phyloP scores from a whole-genome alignment of 169 alveolate genomes.

The Plasmodium falciparum region DNA sequence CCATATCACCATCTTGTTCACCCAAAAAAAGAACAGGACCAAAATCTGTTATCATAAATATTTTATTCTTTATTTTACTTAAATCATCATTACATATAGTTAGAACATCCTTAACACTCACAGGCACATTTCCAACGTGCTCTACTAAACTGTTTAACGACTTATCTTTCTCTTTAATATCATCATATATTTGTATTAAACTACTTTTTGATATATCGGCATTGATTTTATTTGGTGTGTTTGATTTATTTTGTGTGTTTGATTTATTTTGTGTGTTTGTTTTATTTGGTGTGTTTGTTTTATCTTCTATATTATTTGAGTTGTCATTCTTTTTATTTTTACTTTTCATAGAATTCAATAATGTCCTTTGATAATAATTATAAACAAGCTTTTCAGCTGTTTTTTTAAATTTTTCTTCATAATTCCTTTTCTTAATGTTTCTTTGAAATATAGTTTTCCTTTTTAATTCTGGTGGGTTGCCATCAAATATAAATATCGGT shows the following conservation, averaged over 20 bases:
- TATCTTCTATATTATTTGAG: not conserved
- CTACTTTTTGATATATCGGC: too few species aligned
- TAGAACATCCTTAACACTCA: conserved; percentile 44
- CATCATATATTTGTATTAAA: conserved; percentile 20
- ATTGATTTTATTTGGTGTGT: too few species aligned
- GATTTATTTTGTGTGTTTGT: not conserved
- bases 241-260: not conserved
- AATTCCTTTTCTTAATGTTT: conserved; percentile 72
- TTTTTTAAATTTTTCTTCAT: conserved; percentile 59
- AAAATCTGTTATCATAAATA: conserved; percentile 28
- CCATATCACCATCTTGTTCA: not conserved
- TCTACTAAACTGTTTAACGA: conserved; percentile 30
- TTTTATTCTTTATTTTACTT: conserved; percentile 21
- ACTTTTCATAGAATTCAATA: conserved; percentile 45
- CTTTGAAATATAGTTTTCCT: conserved; percentile 87
- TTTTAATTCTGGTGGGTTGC: conserved; percentile 92
- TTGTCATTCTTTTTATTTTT: not conserved
- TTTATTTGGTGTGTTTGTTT: not conserved
- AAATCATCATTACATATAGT: conserved; percentile 46
- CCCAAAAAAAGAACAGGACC: not conserved
- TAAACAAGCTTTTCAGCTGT: conserved; percentile 69
- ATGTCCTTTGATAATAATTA: conserved; percentile 45
- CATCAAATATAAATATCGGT: conserved; percentile 94
- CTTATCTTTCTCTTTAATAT: conserved; percentile 21
- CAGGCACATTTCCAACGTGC: conserved; percentile 9